These are phyloP conservation scores for Trypanosoma rangeli DNA, from an alignment of 208 protist genomes.

Conservation along the genomic window DNA sequence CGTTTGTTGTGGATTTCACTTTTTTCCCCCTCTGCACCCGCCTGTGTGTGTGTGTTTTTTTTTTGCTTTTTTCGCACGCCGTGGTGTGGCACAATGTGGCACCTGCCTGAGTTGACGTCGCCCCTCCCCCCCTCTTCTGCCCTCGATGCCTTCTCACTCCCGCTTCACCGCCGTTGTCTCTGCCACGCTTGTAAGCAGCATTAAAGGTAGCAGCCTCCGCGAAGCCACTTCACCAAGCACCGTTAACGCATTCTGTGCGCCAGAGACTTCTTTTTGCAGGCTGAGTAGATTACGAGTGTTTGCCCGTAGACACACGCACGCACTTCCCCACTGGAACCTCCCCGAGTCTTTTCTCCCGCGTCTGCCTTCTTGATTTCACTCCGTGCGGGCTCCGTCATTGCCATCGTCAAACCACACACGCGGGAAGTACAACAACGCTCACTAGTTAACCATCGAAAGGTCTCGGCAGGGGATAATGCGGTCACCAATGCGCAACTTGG, in stretches of 20 bases:
- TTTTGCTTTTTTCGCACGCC: no score
- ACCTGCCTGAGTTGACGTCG: no score
- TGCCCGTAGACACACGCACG: neutral
- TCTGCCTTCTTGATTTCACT: slow-evolving; percentile 13
- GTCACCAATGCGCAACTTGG: slow-evolving; percentile 5
- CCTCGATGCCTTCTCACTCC: no score
- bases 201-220: no score
- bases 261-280: neutral
- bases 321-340: neutral
- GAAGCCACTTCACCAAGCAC: neutral
- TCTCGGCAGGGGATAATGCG: neutral
- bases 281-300: neutral
- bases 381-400: neutral
- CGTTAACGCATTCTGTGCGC: neutral
- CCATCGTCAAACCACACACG: neutral
- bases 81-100: no score
- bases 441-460: neutral
- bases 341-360: slow-evolving; percentile 10
- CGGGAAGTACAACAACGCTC: neutral
- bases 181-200: no score
- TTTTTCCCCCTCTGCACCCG: no score
- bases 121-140: no score
- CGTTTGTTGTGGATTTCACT: no score
- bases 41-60: no score
- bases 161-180: no score